Conservation (phyloP, 176 grass and related monocot species). For the Zizania latifolia region DNA sequence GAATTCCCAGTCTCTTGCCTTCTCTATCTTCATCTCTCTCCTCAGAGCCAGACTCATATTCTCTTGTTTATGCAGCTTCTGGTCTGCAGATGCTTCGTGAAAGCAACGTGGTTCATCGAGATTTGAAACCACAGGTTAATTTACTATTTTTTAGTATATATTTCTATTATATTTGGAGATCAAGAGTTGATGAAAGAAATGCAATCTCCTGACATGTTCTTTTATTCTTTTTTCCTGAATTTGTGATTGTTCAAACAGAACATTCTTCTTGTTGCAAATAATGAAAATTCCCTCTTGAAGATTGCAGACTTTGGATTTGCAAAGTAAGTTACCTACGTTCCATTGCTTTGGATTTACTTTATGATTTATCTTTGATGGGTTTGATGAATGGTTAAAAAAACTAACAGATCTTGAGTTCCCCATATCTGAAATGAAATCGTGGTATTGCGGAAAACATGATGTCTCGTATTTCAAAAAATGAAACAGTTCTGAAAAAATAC, state of each 20-base stretch:
- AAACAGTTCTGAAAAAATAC: neutral
- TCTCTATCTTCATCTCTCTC: neutral
- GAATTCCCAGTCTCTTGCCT: neutral
- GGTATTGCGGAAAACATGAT: neutral
- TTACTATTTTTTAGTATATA: neutral
- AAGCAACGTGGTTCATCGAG: conserved; percentile 88
- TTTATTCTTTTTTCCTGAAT: conserved; percentile 16
- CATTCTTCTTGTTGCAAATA: conserved; percentile 77
- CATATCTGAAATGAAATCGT: neutral
- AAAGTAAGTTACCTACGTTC: conserved; percentile 61
- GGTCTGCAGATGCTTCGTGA: conserved; percentile 83
- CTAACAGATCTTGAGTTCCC: neutral
- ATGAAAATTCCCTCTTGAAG: conserved; percentile 74
- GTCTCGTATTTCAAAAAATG: neutral
- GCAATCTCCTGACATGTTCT: neutral
- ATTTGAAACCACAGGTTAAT: conserved; percentile 92
- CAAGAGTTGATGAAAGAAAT: conserved; percentile 6
- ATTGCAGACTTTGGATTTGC: conserved; percentile 99
- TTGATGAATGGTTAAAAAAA: neutral
- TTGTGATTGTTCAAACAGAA: conserved; percentile 57
- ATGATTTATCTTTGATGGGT: neutral
- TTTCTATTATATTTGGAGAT: neutral
- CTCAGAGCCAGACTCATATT: neutral
- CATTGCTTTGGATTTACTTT: conserved; percentile 17
- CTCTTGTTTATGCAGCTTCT: conserved; percentile 52